phyloP scores from a whole-genome alignment of 257 asterid genomes.

The Nicotiana knightiana region DNA sequence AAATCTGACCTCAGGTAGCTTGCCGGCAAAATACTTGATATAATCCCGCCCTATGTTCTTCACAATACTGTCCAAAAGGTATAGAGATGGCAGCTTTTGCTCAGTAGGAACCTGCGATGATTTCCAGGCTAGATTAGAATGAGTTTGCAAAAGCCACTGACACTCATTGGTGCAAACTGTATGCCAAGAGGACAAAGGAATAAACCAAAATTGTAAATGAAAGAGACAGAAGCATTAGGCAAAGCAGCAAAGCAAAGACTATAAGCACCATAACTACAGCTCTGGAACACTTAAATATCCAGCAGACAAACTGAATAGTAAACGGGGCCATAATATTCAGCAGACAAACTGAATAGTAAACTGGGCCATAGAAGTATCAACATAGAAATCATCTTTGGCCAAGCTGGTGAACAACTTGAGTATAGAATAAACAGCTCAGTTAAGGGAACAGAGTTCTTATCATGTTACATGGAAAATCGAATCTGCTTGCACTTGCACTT shows the following conservation, averaged over 20 bases:
- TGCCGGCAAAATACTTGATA: conserved; percentile 21
- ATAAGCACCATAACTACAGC: background rate
- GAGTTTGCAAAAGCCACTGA: background rate
- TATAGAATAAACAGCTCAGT: background rate
- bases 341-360: background rate
- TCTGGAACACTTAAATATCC: background rate
- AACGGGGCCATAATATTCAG: background rate
- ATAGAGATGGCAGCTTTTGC: conserved; percentile 21
- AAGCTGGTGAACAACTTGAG: background rate
- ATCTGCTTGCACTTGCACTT: background rate
- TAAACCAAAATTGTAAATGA: background rate
- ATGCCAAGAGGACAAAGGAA: background rate
- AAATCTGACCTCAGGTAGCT: conserved; percentile 18
- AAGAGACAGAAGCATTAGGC: background rate
- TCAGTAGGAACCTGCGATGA: conserved; percentile 18
- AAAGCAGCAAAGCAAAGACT: conserved; percentile 4
- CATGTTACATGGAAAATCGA: background rate
- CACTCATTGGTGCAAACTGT: background rate
- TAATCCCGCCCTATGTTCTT: conserved; percentile 27
- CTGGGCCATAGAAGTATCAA: background rate
- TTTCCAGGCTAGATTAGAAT: background rate
- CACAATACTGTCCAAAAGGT: conserved; percentile 26
- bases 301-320: background rate
- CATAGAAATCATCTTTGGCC: background rate
- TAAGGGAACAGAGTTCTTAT: background rate